Conservation (phyloP, 805 yeast species). For the Sugiyamaella smithiae region DNA sequence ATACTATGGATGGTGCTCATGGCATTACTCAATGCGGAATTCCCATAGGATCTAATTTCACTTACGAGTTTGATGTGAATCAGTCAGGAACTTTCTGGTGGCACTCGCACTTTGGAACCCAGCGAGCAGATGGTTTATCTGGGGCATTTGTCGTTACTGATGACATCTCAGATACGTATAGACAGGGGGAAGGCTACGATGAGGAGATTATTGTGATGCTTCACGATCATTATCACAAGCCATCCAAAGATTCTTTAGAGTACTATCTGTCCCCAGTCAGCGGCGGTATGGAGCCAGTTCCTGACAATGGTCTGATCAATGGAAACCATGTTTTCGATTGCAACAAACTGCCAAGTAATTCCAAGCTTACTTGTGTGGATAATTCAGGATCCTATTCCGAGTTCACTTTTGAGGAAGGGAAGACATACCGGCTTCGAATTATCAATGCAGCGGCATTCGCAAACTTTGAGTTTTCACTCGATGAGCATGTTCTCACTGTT, state of each 20-base stretch:
- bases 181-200: slow-evolving; percentile 24
- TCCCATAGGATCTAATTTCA: slow-evolving; percentile 40
- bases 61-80: slow-evolving; percentile 40
- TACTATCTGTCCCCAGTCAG: slow-evolving; percentile 40
- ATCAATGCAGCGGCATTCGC: slow-evolving; percentile 35
- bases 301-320: slow-evolving; percentile 42
- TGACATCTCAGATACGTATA: slow-evolving; percentile 26
- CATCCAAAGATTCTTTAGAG: slow-evolving; percentile 35
- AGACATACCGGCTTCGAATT: slow-evolving; percentile 22
- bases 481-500: slow-evolving; percentile 26
- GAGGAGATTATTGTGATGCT: slow-evolving; percentile 37
- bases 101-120: slow-evolving; percentile 49
- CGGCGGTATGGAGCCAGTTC: slow-evolving; percentile 39
- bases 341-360: slow-evolving; percentile 16
- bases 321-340: slow-evolving; percentile 37
- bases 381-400: slow-evolving; percentile 7
- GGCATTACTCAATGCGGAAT: slow-evolving; percentile 53
- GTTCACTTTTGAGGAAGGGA: slow-evolving; percentile 16
- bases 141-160: slow-evolving; percentile 43
- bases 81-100: slow-evolving; percentile 55
- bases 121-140: slow-evolving; percentile 47
- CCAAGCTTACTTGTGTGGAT: slow-evolving; percentile 16
- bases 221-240: slow-evolving; percentile 41
- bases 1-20: slow-evolving; percentile 50
- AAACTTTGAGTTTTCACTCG: slow-evolving; percentile 30